Evolutionary conservation across 2,329 filamentous ascomycete species (phyloP), one percentile per base, ranked within the genome.

Genomic region (Fusarium secorum): DNA sequence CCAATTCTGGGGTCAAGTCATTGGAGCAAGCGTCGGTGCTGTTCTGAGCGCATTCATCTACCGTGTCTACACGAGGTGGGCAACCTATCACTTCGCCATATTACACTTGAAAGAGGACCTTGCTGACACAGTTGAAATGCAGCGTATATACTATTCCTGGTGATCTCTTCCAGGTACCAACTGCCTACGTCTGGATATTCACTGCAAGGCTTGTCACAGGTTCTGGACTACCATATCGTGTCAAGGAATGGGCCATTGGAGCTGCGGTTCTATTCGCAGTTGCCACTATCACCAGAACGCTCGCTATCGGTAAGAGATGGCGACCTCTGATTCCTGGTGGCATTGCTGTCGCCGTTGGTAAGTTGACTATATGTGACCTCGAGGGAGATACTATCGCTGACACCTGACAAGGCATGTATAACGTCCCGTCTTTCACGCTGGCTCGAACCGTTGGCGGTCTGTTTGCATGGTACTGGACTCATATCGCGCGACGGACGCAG

Each of bases 131-230:
- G 20, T 39, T 56, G 55, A n/a, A 24, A 52, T 35, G 7, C 46
- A 90, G 88, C 36, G 95, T 98, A 3, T 99, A 99, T 77, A 85
- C 90, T 41, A 92, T 99, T 10, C 96, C 96, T 0, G 93, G 95
- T 0, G 91, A 93, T 14, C 84, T 98, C 57, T 98, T 99, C 79
- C 92, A 97, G 77, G 94, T 97, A 2, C 96, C 96, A 0, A 98
- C 96, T 0, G 95, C 91, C 1, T 98, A 95, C 78, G 95, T 99
- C 9, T 99, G 96, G 96, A 93, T 99, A 57, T 98, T 98, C 80
- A 99, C 96, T 0, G 95, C 96, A 3, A 87, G 96, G 20, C 86
- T 99, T 5, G 95, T 99, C 14, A 98, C 95, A 0, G 96, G 96
- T 4, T 88, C 96, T 71, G 96, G 96, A 0, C 79, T 99, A 44